These are phyloP conservation scores for Citrus reticulata DNA, from an alignment of 345 rosid genomes.

Conservation along the genomic window DNA sequence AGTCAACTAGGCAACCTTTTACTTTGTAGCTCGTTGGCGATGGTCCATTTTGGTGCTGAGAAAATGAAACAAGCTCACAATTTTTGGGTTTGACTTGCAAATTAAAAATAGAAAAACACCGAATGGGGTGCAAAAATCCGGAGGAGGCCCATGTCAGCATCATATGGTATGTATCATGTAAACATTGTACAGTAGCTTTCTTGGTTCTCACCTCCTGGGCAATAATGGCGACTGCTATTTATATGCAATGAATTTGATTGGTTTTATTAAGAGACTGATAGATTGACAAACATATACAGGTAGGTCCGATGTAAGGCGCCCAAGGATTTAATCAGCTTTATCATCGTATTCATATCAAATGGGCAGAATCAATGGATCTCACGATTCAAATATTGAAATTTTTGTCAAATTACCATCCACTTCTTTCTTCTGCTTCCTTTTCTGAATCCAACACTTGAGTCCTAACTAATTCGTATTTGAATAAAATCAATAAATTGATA, in stretches of 20 bases:
- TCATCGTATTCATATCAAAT: too few relatives aligned
- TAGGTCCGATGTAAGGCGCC: constrained; percentile 2
- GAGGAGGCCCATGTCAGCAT: not conserved
- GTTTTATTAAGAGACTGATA: not conserved
- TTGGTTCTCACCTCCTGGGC: constrained; percentile 21
- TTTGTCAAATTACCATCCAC: not conserved
- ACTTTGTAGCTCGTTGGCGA: not conserved
- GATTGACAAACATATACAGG: not conserved
- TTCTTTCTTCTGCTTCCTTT: not conserved
- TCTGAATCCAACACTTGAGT: not conserved
- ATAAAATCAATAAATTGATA: too few relatives aligned
- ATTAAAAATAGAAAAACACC: too few relatives aligned
- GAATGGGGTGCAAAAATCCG: not conserved
- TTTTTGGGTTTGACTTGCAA: not conserved
- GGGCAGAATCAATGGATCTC: constrained; percentile 17
- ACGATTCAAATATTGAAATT: not conserved
- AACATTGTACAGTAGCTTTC: not conserved
- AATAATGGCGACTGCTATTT: not conserved
- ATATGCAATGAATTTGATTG: constrained; percentile 25
- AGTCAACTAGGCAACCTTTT: not conserved
- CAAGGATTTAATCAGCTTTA: not conserved
- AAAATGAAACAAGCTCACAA: not conserved
- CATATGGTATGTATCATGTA: too few relatives aligned
- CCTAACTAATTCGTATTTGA: too few relatives aligned
- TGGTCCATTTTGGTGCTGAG: not conserved